These are phyloP conservation scores for Malbranchea zuffiana DNA, from an alignment of 2,329 filamentous ascomycete species.

Conservation along the genomic window DNA sequence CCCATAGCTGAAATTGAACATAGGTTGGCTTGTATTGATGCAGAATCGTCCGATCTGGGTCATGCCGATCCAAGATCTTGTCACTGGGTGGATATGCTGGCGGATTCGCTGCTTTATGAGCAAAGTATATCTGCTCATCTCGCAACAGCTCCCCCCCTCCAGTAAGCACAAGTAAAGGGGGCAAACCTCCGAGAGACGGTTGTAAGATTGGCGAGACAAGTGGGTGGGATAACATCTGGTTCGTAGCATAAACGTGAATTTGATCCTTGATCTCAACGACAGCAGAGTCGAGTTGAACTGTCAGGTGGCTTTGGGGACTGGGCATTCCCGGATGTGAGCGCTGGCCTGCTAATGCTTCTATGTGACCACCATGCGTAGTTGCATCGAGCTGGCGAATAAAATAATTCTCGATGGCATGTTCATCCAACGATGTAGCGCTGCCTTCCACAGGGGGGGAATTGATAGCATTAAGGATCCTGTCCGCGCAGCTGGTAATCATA, in stretches of 20 bases:
- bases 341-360: slow-evolving; percentile 8
- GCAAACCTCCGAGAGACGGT: slow-evolving; percentile 77
- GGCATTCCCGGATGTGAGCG: slow-evolving; percentile 4
- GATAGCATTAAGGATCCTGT: slow-evolving; percentile 26
- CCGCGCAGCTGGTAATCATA: slow-evolving; percentile 37
- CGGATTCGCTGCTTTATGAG: slow-evolving; percentile 87
- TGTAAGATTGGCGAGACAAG: slow-evolving; percentile 83
- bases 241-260: slow-evolving; percentile 79
- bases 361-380: slow-evolving; percentile 24
- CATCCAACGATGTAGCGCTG: slow-evolving; percentile 6
- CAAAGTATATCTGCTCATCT: slow-evolving; percentile 90
- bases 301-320: slow-evolving; percentile 37
- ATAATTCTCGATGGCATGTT: slow-evolving; percentile 10
- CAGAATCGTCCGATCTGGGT: slow-evolving; percentile 44
- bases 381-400: slow-evolving; percentile 19
- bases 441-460: slow-evolving; percentile 10
- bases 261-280: slow-evolving; percentile 72
- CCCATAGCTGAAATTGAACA: slow-evolving; percentile 92
- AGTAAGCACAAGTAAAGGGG: slow-evolving; percentile 73
- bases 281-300: slow-evolving; percentile 60
- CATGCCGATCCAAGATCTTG: slow-evolving; percentile 51
- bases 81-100: slow-evolving; percentile 60
- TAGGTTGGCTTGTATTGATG: slow-evolving; percentile 68
- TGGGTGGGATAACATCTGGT: slow-evolving; percentile 73
- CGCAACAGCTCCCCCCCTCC: slow-evolving; percentile 81